Evolutionary conservation across 169 alveolate species (phyloP).

Genomic region (Miamiensis avidus): DNA sequence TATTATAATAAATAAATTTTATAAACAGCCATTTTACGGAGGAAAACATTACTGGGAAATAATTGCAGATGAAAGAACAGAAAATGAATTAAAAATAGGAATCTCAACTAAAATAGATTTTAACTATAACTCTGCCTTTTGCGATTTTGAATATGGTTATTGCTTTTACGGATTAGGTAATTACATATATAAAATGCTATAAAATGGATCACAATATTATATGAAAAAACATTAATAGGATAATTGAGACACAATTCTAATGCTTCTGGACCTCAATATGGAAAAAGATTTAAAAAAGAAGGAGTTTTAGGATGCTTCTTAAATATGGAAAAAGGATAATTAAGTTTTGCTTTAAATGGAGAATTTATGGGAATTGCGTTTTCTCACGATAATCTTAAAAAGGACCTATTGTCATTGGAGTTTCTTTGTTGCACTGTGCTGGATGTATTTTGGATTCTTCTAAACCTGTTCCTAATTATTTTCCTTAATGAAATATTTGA

Average conservation of each 20-base stretch:
- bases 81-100: slow-evolving; percentile 83
- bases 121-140: slow-evolving; percentile 75
- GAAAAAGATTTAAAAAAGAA: slow-evolving; percentile 78
- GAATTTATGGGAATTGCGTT: slow-evolving; percentile 78
- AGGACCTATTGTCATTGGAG: slow-evolving; percentile 82
- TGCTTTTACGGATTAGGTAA: slow-evolving; percentile 81
- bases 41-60: slow-evolving; percentile 83
- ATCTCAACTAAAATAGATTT: slow-evolving; percentile 67
- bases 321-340: slow-evolving; percentile 79
- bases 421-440: slow-evolving; percentile 65
- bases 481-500: slow-evolving; percentile 37
- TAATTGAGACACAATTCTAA: slow-evolving; percentile 77
- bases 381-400: slow-evolving; percentile 63
- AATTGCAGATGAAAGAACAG: slow-evolving; percentile 81
- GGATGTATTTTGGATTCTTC: slow-evolving; percentile 71
- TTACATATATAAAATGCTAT: not conserved
- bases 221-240: too few relatives aligned
- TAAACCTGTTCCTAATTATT: slow-evolving; percentile 67
- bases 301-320: slow-evolving; percentile 78
- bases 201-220: too few relatives aligned
- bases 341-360: slow-evolving; percentile 76
- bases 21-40: slow-evolving; percentile 50
- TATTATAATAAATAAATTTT: too few relatives aligned
- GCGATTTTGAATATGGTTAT: slow-evolving; percentile 81
- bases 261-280: slow-evolving; percentile 76